A percentile compares a stretch with the other conserved stretches of the same genome.
Evolutionary conservation across 441 rosid genomes (phyloP).

Genomic region (Corymbia citriodora): DNA sequence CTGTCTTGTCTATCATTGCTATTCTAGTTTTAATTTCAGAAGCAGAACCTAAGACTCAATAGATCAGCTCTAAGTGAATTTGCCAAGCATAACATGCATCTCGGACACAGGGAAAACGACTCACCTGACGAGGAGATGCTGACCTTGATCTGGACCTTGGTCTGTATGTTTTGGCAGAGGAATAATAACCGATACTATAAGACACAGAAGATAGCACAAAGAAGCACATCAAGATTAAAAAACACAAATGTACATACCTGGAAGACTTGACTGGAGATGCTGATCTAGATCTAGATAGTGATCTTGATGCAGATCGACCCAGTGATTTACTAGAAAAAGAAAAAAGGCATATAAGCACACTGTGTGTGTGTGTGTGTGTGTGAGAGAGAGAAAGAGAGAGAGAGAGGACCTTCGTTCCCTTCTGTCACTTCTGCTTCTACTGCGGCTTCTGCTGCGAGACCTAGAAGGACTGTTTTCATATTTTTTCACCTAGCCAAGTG

Average conservation of each 20-base stretch:
- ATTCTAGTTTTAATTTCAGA: background rate
- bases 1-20: background rate
- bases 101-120: background rate
- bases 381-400: background rate
- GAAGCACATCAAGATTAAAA: background rate
- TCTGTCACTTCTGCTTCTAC: constrained; percentile 35
- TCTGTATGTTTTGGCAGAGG: constrained; percentile 17
- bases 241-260: constrained; percentile 22
- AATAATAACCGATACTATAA: background rate
- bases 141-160: constrained; percentile 53
- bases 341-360: background rate
- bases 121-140: constrained; percentile 55
- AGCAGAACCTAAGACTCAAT: background rate
- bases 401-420: constrained; percentile 50
- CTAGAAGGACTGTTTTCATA: constrained; percentile 63
- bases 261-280: constrained; percentile 62
- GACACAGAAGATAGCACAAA: background rate
- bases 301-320: constrained; percentile 49
- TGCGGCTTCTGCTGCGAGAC: constrained; percentile 66
- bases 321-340: constrained; percentile 46
- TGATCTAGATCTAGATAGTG: constrained; percentile 63
- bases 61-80: background rate
- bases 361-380: background rate
- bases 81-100: background rate
- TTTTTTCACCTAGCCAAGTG: constrained; percentile 52